These are phyloP conservation scores for Gossypium stocksii DNA, from an alignment of 345 rosid genomes.

Conservation along the genomic window DNA sequence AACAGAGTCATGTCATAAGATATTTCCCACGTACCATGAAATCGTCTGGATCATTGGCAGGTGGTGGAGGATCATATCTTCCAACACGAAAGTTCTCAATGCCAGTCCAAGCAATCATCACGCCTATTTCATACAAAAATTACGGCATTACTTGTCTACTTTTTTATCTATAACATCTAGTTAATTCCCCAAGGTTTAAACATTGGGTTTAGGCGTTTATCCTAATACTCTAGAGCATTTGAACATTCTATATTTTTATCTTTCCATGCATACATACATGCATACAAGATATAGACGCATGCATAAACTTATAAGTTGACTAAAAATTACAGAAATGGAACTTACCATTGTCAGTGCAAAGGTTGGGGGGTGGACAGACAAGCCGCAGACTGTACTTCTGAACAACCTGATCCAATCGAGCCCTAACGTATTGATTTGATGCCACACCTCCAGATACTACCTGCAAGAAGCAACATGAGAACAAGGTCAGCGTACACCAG, in stretches of 20 bases:
- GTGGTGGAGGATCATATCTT: conserved; percentile 95
- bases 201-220: background rate
- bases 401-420: conserved; percentile 56
- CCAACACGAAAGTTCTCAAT: conserved; percentile 83
- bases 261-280: background rate
- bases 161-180: background rate
- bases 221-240: background rate
- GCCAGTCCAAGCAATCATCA: conserved; percentile 99
- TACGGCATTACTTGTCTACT: background rate
- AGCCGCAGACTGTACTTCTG: conserved; percentile 64
- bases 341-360: conserved; percentile 93
- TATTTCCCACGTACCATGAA: conserved; percentile 40
- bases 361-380: conserved; percentile 82
- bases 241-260: background rate
- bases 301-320: background rate
- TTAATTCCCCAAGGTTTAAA: background rate
- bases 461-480: conserved; percentile 37
- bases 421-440: conserved; percentile 74
- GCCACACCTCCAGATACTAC: conserved; percentile 98
- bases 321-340: background rate
- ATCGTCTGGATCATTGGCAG: conserved; percentile 66
- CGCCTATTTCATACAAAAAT: conserved; percentile 48
- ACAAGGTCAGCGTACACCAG: conserved; percentile 10
- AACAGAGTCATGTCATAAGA: background rate
- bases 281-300: background rate